Base-by-base conservation (phyloP, 2,329 filamentous ascomycete species). In the Cercospora sp. region DNA sequence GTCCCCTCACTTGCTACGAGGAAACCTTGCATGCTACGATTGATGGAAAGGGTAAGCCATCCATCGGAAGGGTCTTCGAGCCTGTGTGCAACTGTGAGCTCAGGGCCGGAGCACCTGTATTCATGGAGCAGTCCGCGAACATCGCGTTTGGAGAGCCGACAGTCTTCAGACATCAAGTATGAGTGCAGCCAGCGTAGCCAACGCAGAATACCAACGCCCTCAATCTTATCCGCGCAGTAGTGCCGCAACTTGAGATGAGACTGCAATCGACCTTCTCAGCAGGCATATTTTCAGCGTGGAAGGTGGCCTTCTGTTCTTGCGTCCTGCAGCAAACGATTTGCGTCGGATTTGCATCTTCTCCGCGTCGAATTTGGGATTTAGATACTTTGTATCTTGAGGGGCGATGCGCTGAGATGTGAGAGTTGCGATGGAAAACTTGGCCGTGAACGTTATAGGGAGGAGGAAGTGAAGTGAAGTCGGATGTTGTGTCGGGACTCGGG, bases 401-500 rank as follows among this genome's bases (percentile, higher is more conserved):
- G 20, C 45, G 18, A 23, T 12, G 18, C 20, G 45, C 9, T 10
- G 5, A 26, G 18, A 23, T 51, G 45, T 13, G 9, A 23, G 16
- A 26, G 20, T 51, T 7, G 48, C 13, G 13, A 30, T 30, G 48
- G 5, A 3, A 12, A 28, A 3, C 2, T 1, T 28, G 20, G 23
- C 12, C 23, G 48, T 55, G 48, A 55, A n/a, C 3, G 7, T 8
- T 28, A 23, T 28, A n/a, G 26, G 16, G 6, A 55, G 20, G 20
- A 55, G 7, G 23, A 55, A 55, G 48, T 55, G 48, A 53, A 53
- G 48, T 53, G 48, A 55, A 55, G 48, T 55, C 48, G 48, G 23
- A 26, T 6, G 20, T 51, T 5, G 13, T 13, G 12, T 55, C 48
- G 48, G 48, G 23, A 55, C 12, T 42, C 48, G 48, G 26, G 23